Percentiles rank a stretch among this genome's conserved stretches.
These are phyloP conservation scores for Mitragyna speciosa DNA, from an alignment of 257 asterid genomes.

Conservation along the genomic window DNA sequence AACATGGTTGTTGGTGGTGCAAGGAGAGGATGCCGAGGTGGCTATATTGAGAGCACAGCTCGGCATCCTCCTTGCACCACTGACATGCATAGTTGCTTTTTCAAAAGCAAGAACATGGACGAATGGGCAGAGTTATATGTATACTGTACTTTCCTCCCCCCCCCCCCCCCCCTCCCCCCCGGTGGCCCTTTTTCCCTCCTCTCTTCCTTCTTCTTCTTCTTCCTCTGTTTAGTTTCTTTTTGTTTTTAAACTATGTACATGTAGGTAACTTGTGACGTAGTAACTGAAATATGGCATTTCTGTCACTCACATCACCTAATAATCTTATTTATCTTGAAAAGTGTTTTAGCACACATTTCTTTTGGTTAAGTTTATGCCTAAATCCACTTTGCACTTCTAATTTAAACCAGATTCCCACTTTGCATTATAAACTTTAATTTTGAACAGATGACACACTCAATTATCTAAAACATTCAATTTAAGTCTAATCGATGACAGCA, in stretches of 20 bases:
- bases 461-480: no score
- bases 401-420: no score
- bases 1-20: slow-evolving; percentile 19
- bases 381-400: no score
- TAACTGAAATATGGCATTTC: neutral
- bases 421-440: no score
- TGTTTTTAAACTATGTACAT: neutral
- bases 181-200: fast-evolving
- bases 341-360: no score
- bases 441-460: no score
- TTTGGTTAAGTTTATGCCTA: no score
- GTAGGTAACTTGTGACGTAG: neutral
- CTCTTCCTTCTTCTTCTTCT: neutral
- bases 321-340: no score
- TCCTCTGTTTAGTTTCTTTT: no score
- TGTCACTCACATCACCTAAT: neutral
- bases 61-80: slow-evolving; percentile 21
- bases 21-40: slow-evolving; percentile 11
- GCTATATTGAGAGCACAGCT: neutral
- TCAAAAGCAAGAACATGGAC: neutral
- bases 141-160: neutral
- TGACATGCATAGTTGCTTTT: neutral
- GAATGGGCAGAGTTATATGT: neutral
- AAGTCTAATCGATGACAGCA: no score
- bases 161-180: no score